Conservation (phyloP, 73 alveolate species). For the Blepharisma japonicum region DNA sequence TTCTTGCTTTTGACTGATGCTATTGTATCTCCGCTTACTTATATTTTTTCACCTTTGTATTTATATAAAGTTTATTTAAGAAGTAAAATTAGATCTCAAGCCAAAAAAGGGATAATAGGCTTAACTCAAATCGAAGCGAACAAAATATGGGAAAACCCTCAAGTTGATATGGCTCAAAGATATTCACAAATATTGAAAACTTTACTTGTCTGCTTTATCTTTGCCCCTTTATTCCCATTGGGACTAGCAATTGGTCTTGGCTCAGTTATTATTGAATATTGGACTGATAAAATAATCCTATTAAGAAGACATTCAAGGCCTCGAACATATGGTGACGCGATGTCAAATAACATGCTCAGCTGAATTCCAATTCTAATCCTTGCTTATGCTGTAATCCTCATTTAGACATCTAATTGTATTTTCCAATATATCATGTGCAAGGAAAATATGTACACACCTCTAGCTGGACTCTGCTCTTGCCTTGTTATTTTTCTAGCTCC, state of each 20-base stretch:
- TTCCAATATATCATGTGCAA: background rate
- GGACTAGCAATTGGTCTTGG: constrained; percentile 42
- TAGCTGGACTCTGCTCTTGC: background rate
- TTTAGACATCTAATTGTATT: background rate
- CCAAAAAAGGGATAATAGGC: constrained; percentile 30
- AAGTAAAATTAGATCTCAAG: constrained; percentile 25
- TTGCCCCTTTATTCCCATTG: constrained; percentile 57
- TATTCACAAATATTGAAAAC: constrained; percentile 44
- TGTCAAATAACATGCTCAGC: constrained; percentile 37
- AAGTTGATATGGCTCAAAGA: constrained; percentile 55
- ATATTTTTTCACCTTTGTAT: constrained; percentile 33
- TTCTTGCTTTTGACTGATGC: constrained; percentile 35
- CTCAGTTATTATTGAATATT: constrained; percentile 46
- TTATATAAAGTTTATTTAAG: constrained; percentile 26
- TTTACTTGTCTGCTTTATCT: constrained; percentile 45
- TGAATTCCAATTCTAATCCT: background rate
- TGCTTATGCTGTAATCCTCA: background rate
- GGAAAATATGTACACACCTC: background rate
- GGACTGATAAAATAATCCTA: constrained; percentile 56
- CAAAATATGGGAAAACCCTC: constrained; percentile 47
- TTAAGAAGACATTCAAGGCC: constrained; percentile 53
- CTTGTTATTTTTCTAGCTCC: background rate
- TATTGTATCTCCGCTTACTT: constrained; percentile 42
- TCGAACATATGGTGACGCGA: constrained; percentile 42
- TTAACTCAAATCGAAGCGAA: constrained; percentile 50